Base-by-base conservation (phyloP, 228 moss, liverwort and hornwort genomes). In the Sphagnum magellanicum region DNA sequence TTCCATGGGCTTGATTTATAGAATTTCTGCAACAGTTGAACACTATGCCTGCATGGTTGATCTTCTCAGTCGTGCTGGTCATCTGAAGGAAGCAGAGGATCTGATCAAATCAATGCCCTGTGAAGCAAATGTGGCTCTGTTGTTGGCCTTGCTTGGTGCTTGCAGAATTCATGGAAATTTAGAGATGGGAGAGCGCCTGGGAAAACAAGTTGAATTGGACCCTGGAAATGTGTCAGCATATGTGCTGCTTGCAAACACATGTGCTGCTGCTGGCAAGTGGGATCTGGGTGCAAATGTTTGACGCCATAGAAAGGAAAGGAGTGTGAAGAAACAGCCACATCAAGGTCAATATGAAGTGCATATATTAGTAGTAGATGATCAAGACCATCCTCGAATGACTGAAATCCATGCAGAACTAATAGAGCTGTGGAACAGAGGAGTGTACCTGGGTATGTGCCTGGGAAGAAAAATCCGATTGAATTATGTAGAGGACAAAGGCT, bases 41-140 rank as follows among this genome's bases (percentile, higher is more conserved):
- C 70, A 71, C 51, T 71, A 71, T 10, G 11, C 61, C 16, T 71
- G 59, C 50, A 63, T 71, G 63, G 70, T 71, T 47, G 70, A 71
- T 50, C 59, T 63, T 61, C 61, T 71, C 6, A 9, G 62, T 13
- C 63, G 70, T 32, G 61, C 70, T 4, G 70, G 70, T 6, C 63
- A 4, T 51, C n/a, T 71, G 5, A 6, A 32, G 0, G 70, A 71
- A 60, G 70, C 70, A 17, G 49, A 50, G 12, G 50, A 50, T 49
- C 46, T 71, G 12, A 61, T 71, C 49, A 61, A 61, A 51, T 50
- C 51, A 9, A 71, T 71, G 70, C 61, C 70, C 32, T 48, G 61
- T 52, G 10, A 52, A 47, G 51, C 61, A 51, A 61, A 71, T 17
- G 62, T 49, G 0, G 50, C n/a, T 48, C 32, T 61, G 48, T 71